Base-by-base conservation (phyloP, 1,284 basidiomycete genomes). In the Fomitopsis pinicola region DNA sequence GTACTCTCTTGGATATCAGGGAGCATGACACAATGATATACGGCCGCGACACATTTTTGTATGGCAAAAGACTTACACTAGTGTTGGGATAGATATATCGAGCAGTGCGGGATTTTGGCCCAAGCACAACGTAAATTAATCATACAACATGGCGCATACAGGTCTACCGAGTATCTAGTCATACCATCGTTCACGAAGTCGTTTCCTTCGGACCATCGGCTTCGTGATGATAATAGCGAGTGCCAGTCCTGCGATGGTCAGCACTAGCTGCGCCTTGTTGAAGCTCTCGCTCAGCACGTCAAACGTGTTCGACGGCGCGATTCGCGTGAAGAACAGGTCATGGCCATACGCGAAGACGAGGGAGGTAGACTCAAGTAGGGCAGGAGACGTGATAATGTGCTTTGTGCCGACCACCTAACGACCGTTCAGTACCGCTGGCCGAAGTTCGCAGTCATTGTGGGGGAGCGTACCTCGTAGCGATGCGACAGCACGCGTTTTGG, bases 261-360 rank as follows among this genome's bases (percentile, higher is more conserved):
- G 73, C 63, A 97, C 83, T 35, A 99, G 81, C 75, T 99, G 97
- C 0, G 80, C 79, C 80, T 98, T 98, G 79, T 98, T 98, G 76
- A 99, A 99, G 70, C 82, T 85, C 75, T 93, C 87, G 71, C 84
- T 92, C 14, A 97, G 82, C n/a, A 97, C 87, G 71, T 99, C 97
- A 70, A 99, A 99, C 30, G 93, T 94, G 30, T 87, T 88, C 2
- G 92, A 94, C 0, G 97, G 95, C 42, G 92, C 84, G 4, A 94
- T 82, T 15, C 93, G 84, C 6, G 92, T 92, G 35, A 86, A 77
- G 80, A 98, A 97, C 64, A 96, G 78, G 75, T 98, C 97, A 15
- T 95, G 80, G 5, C 95, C 95, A 66, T 88, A 87, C 0, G 88
- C 87, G 67, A 98, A 87, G 10, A 98, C 84, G n/a, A 97, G 77